Base-by-base conservation (phyloP, 208 protist species). In the Trypanosoma vivax region DNA sequence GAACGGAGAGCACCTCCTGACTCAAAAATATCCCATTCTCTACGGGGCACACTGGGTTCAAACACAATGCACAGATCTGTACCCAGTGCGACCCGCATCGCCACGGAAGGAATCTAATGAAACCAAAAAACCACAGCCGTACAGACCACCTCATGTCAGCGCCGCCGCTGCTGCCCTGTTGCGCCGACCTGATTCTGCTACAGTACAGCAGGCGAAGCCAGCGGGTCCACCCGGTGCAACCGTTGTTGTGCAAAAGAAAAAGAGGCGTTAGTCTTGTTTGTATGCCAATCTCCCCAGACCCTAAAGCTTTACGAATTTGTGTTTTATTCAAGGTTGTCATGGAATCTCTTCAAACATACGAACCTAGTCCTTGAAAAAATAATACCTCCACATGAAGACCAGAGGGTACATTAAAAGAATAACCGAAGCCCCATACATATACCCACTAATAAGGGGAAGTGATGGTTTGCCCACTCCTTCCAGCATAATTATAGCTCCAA, bases 21-120 rank as follows among this genome's bases (percentile, higher is more conserved):
- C 79, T 27, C 53, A 79, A 60, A 85, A 87, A 60, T 93, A 72
- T 54, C 58, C 58, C 29, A 60, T 72, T 29, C 68, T 93, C 47
- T 93, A 93, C 59, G 81, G 81, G 21, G 85, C 82, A 5, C 65
- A 90, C 35, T 93, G 75, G 73, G 79, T 90, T 14, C 67, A 61
- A 63, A 73, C 79, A 58, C 49, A 66, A 42, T 21, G 57, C 3
- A 50, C 62, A 7, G n/a, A 34, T 16, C 49, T 48, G 23, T 86
- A 84, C 47, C 65, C 72, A 2, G 4, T 56, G 13, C 69, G 81
- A 5, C 48, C 61, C 0, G 76, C 62, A 7, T 92, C 79, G 0
- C 81, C 81, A 37, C 64, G 70, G 9, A 57, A 56, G 14, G 50
- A 28, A 25, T 35, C 35, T 5, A 67, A 65, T 55, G 71, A 70